Evolutionary conservation across 306 rosid genomes (phyloP), one percentile per base, ranked within the genome.

Genomic region (Cyamopsis tetragonoloba): DNA sequence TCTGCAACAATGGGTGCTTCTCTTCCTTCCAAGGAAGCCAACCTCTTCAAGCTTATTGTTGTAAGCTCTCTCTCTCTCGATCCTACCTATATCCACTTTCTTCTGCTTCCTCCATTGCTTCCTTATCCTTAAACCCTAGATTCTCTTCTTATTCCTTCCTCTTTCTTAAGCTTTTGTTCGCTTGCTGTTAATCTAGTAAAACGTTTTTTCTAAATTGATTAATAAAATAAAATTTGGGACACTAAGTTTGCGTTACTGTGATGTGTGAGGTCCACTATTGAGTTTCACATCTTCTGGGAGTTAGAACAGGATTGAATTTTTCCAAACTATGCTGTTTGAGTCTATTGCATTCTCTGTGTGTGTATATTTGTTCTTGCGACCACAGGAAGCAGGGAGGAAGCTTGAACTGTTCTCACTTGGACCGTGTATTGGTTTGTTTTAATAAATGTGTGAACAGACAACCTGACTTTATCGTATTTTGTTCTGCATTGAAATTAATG

Each of bases 1-100:
- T n/a, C n/a, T 2, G 44, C 75, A 57, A 58, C 83, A 81, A 92
- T 92, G 98, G 98, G 96, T 44, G 96, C 93, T 73, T 83, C 96
- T 24, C 92, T 92, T 32, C 98, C 96, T 7, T 79, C 93, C 24
- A 92, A 81, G 50, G 98, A 92, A 86, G 89, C 96, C 70, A 92
- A 87, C 82, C 96, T 92, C 84, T 92, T 92, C 96, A 92, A 92
- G 84, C 96, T 89, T 86, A 87, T 92, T 80, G 98, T 92, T 60
- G 98, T 80, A 89, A 89, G 89, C 80, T 68, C 76, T 79, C 4
- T 20, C 28, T 27, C 46, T 1, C 44, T 56, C 20, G 77, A 76
- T 81, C 81, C 59, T 31, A 71, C 24, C 72, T 75, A 72, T 57
- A 28, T 78, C 66, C 66, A 32, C 42, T 42, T 61, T 42, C 26